Base-by-base conservation (phyloP, 176 grass and related monocot species). In the Rhynchospora tenuis region DNA sequence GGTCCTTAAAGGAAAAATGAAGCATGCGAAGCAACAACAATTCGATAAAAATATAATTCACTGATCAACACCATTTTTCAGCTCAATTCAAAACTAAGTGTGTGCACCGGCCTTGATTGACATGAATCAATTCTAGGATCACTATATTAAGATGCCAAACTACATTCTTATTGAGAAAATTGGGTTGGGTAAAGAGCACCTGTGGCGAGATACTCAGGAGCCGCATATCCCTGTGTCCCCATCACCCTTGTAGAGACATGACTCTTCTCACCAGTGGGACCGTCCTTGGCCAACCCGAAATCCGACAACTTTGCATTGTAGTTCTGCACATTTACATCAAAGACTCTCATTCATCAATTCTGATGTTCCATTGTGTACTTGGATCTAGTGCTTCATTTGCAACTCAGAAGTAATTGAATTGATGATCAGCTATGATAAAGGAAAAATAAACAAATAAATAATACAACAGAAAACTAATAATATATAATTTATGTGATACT, bases 271-370 rank as follows among this genome's bases (percentile, higher is more conserved):
- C 91, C 94, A 61, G 89, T 86, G 72, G 94, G 94, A 80, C 94
- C 91, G 64, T 97, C 94, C 84, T 97, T 97, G 73, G 91, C 94
- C 81, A 97, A 87, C 84, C 94, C 94, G 83, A 97, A 97, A 92
- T 97, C 94, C 74, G 94, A 97, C 64, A 97, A 91, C 72, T 97
- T 97, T 24, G 94, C 94, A 80, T 90, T 88, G 86, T 97, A 97
- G 57, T 97, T 89, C 94, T 97, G 83, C 1, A 88, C 17, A 85
- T 70, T 28, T 58, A 89, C 46, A 81, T 10, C 12, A 76, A 28
- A 81, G 64, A 19, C 33, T 38, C 33, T 38, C 19, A 78, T 73
- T 84, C 5, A 84, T 84, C 2, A 78, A 84, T 81, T 86, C 44
- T 85, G 29, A 84, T 26, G 26, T 43, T 38, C 9, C 8, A 20